Evolutionary conservation across 75 land plant genomes (phyloP), one percentile per base, ranked within the genome.

Genomic region (Selaginella tamariscina): DNA sequence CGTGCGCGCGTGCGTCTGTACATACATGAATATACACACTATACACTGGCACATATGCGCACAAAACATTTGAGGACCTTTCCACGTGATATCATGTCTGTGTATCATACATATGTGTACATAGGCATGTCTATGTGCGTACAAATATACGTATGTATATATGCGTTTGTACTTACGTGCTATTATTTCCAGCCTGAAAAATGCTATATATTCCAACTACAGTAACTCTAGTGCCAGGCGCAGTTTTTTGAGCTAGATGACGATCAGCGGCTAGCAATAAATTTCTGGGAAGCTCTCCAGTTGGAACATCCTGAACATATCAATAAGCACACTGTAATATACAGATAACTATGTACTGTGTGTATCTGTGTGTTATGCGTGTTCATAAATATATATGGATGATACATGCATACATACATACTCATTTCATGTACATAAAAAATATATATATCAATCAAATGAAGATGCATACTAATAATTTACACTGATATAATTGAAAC

Each of bases 241-340:
- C 86, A 60, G 87, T 83, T 56, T 87, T 83, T 70, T 94, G 98
- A 0, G 89, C 98, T 64, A 94, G 80, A 60, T 80, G 82, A 20
- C 98, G 79, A 69, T 94, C 98, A 56, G 87, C 80, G 1, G 98
- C 86, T 9, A 94, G 84, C 55, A 94, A 79, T 77, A 90, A 75
- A 68, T 94, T 89, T n/a, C 98, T 78, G 11, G 98, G 98, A 56
- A 94, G 84, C 82, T 94, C 98, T 55, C 98, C 98, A 32, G 96
- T 87, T 0, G 98, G 98, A 1, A 94, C 98, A 83, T 89, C 98
- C 98, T 93, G 67, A 39, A 39, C 5, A 39, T 15, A 5, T 39
- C 49, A 39, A 39, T 39, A 39, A 5, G 49, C 15, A 39, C 5
- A 39, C 49, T 39, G 49, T 39, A n/a, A n/a, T n/a, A n/a, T n/a